Base-by-base conservation (phyloP, 202 grass and related monocot species). In the Sporobolus alterniflorus region DNA sequence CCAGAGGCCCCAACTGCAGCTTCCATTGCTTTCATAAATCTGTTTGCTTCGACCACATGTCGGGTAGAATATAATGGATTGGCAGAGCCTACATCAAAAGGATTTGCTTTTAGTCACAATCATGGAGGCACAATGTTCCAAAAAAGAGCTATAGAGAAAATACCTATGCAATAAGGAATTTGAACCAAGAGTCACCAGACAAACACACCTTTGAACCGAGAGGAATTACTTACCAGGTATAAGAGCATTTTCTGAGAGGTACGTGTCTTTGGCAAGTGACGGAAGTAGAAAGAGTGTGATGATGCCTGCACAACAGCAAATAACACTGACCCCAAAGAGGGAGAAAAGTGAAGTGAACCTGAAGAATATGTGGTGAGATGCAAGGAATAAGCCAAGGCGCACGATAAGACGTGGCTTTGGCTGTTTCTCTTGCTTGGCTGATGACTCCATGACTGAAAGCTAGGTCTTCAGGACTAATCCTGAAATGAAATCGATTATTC, bases 241-340 rank as follows among this genome's bases (percentile, higher is more conserved):
- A 47, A 98, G 88, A 73, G 96, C 96, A 70, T 98, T 98, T 85
- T 98, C 96, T 6, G 96, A 98, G 49, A 98, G 79, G 79, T 98
- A 98, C 4, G 96, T 98, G 86, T 89, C 91, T 86, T 98, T 98
- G 26, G 92, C 89, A 78, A 98, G 87, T 41, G 88, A 69, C 47
- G 96, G 96, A 52, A 98, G 87, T 40, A 98, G 61, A 46, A 95
- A 67, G 51, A 98, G 87, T 3, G 88, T 78, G 9, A 98, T 61
- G 47, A 93, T 68, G 69, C 90, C 95, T 40, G 92, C 87, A 30
- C 66, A 46, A 30, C 88, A 93, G 69, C 90, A 95, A 34, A 93
- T 17, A 25, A 78, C 88, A 74, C 95, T 98, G 65, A 39, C 40
- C 73, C 47, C 18, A 57, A 56, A 64, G 11, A 82, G 18, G 50